These are phyloP conservation scores for Solanum stenotomum DNA, from an alignment of 257 asterid species.

Conservation along the genomic window DNA sequence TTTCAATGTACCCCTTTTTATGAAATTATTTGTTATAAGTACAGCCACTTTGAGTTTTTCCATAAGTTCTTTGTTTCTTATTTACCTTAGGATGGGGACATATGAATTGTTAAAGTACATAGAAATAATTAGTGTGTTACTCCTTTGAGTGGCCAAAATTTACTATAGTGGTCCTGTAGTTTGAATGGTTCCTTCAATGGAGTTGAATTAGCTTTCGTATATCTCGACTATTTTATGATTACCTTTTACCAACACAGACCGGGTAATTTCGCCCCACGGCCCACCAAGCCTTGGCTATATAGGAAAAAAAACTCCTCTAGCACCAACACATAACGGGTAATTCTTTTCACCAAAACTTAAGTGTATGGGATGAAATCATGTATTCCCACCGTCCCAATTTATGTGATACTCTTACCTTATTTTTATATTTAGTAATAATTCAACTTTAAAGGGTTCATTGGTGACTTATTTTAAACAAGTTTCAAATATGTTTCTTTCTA, in stretches of 20 bases:
- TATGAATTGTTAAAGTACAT: not conserved
- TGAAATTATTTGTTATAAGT: not conserved
- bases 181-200: not conserved
- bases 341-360: not conserved
- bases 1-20: not conserved
- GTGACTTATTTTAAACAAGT: not conserved
- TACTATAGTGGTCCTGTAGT: not conserved
- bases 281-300: not conserved
- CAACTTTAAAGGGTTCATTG: not conserved
- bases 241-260: not conserved
- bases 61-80: not conserved
- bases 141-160: not conserved
- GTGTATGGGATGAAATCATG: not conserved
- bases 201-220: not conserved
- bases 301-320: not conserved
- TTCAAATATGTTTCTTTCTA: not conserved
- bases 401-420: not conserved
- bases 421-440: not conserved
- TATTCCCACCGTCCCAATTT: not conserved
- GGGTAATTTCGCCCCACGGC: not conserved
- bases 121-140: not conserved
- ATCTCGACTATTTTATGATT: not conserved
- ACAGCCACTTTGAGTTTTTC: not conserved
- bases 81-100: not conserved
- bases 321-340: not conserved